Conservation (phyloP, 2,329 filamentous ascomycete genomes). For the Cadophora malorum region DNA sequence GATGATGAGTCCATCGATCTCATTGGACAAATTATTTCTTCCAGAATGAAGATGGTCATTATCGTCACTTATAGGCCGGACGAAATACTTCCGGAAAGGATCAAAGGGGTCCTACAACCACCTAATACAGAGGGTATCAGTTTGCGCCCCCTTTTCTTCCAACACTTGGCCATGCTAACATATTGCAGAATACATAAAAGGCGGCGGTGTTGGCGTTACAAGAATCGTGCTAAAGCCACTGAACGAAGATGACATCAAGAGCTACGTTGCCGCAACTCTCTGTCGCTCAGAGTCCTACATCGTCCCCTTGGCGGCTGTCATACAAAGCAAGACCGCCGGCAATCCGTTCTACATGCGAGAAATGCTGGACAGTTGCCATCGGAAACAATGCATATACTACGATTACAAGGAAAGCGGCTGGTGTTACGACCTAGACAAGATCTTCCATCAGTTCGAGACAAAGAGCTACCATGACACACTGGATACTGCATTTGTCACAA, state of each 20-base stretch:
- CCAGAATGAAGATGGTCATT: slow-evolving; percentile 81
- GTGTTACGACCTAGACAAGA: slow-evolving; percentile 83
- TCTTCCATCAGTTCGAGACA: slow-evolving; percentile 84
- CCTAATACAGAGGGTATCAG: slow-evolving; percentile 58
- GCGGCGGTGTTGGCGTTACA: slow-evolving; percentile 65
- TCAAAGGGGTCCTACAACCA: slow-evolving; percentile 61
- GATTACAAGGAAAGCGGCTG: slow-evolving; percentile 83
- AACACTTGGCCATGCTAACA: slow-evolving; percentile 36
- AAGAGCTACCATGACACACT: slow-evolving; percentile 81
- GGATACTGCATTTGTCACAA: slow-evolving; percentile 82
- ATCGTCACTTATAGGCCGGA: slow-evolving; percentile 31
- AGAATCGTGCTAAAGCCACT: slow-evolving; percentile 76
- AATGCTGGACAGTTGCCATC: slow-evolving; percentile 86
- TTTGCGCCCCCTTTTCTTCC: slow-evolving; percentile 37
- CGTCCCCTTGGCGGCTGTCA: slow-evolving; percentile 78
- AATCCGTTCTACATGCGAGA: slow-evolving; percentile 93
- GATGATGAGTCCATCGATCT: slow-evolving; percentile 87
- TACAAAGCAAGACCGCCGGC: slow-evolving; percentile 76
- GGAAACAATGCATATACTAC: slow-evolving; percentile 89
- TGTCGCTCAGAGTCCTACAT: slow-evolving; percentile 76
- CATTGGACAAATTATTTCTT: slow-evolving; percentile 78
- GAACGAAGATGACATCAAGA: slow-evolving; percentile 77
- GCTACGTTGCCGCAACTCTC: slow-evolving; percentile 83
- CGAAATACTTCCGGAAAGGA: slow-evolving; percentile 54
- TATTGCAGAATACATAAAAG: slow-evolving; percentile 41